These are phyloP conservation scores for Tothia fuscella DNA, from an alignment of 2,329 filamentous ascomycete species.

Conservation along the genomic window DNA sequence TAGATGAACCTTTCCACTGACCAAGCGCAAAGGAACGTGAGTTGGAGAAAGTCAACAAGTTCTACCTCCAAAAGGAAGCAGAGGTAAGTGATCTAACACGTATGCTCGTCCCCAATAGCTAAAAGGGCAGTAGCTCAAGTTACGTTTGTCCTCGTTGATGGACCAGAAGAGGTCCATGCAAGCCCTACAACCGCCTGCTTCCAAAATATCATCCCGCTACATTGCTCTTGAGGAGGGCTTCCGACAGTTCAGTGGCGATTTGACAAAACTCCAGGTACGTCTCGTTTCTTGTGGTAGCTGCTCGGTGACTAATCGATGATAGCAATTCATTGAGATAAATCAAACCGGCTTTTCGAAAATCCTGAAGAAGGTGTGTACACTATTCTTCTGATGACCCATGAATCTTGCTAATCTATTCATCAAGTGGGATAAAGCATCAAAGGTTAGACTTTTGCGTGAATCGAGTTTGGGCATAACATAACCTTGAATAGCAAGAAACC, in stretches of 20 bases:
- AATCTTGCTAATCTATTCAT: slow-evolving; percentile 27
- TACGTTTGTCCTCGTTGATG: slow-evolving; percentile 79
- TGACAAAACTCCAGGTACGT: slow-evolving; percentile 75
- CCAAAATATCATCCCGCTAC: slow-evolving; percentile 83
- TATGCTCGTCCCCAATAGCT: no score
- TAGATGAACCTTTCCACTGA: no score
- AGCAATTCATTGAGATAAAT: slow-evolving; percentile 98
- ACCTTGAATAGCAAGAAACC: slow-evolving; percentile 58
- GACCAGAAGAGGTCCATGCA: slow-evolving; percentile 93
- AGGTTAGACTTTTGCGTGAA: slow-evolving; percentile 38
- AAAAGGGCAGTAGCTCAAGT: slow-evolving; percentile 57
- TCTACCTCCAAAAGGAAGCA: slow-evolving; percentile 95
- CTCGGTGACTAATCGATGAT: slow-evolving; percentile 16
- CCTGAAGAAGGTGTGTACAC: slow-evolving; percentile 64
- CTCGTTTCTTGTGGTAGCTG: not conserved
- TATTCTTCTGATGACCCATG: no score
- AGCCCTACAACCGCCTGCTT: slow-evolving; percentile 61
- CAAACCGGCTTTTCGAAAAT: slow-evolving; percentile 98
- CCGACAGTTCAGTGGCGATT: slow-evolving; percentile 88
- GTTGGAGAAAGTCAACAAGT: slow-evolving; percentile 95
- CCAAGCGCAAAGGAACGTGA: slow-evolving; percentile 63
- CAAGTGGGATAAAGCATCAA: slow-evolving; percentile 99
- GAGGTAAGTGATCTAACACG: slow-evolving; percentile 61
- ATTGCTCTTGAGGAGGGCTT: slow-evolving; percentile 93
- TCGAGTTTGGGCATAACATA: not conserved